These are phyloP conservation scores for Gamarada debralockiae DNA, from an alignment of 495 filamentous ascomycete genomes.

Conservation along the genomic window DNA sequence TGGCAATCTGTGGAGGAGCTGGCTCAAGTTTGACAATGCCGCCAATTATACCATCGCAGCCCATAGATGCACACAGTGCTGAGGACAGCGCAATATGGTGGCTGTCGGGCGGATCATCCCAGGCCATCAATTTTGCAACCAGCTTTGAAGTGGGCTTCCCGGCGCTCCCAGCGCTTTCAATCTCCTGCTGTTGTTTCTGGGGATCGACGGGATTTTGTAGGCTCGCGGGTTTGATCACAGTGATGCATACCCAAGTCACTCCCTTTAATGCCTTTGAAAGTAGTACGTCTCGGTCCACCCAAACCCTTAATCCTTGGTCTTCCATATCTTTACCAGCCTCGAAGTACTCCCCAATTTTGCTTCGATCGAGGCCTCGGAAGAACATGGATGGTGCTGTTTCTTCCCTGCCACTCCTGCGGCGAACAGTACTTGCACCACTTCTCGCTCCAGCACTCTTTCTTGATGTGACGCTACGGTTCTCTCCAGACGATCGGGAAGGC, in stretches of 20 bases:
- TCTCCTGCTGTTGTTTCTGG: slow-evolving; percentile 62
- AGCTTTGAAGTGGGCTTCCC: slow-evolving; percentile 63
- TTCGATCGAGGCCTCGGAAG: slow-evolving; percentile 71
- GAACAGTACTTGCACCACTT: slow-evolving; percentile 65
- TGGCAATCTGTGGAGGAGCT: slow-evolving; percentile 41
- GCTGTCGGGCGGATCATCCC: slow-evolving; percentile 84
- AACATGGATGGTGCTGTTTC: slow-evolving; percentile 63
- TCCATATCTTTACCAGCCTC: slow-evolving; percentile 52
- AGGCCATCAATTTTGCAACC: slow-evolving; percentile 68
- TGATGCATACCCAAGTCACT: slow-evolving; percentile 67
- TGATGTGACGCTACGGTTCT: slow-evolving; percentile 68
- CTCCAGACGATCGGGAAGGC: slow-evolving; percentile 37
- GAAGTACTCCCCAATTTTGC: slow-evolving; percentile 65
- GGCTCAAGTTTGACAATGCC: slow-evolving; percentile 81
- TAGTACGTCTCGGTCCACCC: slow-evolving; percentile 77
- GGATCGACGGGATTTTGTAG: slow-evolving; percentile 73
- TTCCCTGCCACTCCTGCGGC: slow-evolving; percentile 54
- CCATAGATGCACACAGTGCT: slow-evolving; percentile 66
- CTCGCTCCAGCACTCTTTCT: slow-evolving; percentile 66
- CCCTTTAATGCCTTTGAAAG: slow-evolving; percentile 65
- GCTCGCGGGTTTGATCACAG: slow-evolving; percentile 74
- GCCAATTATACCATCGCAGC: slow-evolving; percentile 71
- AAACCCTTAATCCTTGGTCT: slow-evolving; percentile 68
- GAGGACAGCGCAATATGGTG: slow-evolving; percentile 75
- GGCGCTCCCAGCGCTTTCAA: slow-evolving; percentile 46